Conservation (phyloP, 2,329 filamentous ascomycete species). For the Venturia carpophila region DNA sequence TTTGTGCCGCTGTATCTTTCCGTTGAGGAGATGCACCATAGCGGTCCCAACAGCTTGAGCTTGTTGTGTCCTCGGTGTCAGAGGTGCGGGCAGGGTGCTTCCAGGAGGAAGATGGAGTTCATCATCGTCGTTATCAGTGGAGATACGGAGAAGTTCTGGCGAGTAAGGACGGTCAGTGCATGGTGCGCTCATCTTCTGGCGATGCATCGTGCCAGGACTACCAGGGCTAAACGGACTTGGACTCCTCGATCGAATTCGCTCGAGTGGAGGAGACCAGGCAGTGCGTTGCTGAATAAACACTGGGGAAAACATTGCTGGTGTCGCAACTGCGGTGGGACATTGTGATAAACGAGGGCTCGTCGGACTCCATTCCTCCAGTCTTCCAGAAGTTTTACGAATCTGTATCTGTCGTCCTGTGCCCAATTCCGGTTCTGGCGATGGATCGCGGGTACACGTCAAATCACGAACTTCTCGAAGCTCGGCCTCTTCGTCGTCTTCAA, state of each 20-base stretch:
- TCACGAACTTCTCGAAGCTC: not conserved
- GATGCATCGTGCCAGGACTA: not conserved
- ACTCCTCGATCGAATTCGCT: not conserved
- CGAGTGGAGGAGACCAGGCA: not conserved
- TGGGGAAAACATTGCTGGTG: not conserved
- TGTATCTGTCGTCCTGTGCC: not conserved
- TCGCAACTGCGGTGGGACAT: not conserved
- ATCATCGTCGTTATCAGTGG: not conserved
- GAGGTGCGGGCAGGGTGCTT: not conserved
- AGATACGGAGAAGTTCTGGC: not conserved
- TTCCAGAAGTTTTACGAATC: constrained; percentile 1
- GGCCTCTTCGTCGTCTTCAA: not conserved
- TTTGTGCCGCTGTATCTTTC: not conserved
- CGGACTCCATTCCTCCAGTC: not conserved
- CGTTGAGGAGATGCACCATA: not conserved
- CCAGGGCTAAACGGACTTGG: not conserved
- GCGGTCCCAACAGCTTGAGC: not conserved
- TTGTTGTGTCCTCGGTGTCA: constrained; percentile 3
- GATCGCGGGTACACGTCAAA: not conserved
- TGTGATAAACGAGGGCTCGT: not conserved
- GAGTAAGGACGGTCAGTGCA: constrained; percentile 4
- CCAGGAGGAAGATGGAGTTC: not conserved
- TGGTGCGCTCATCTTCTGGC: not conserved
- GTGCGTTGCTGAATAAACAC: not conserved
- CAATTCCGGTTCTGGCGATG: constrained; percentile 3